Evolutionary conservation across 2,329 filamentous ascomycete species (phyloP).

Genomic region (Aspergillus neoniger): DNA sequence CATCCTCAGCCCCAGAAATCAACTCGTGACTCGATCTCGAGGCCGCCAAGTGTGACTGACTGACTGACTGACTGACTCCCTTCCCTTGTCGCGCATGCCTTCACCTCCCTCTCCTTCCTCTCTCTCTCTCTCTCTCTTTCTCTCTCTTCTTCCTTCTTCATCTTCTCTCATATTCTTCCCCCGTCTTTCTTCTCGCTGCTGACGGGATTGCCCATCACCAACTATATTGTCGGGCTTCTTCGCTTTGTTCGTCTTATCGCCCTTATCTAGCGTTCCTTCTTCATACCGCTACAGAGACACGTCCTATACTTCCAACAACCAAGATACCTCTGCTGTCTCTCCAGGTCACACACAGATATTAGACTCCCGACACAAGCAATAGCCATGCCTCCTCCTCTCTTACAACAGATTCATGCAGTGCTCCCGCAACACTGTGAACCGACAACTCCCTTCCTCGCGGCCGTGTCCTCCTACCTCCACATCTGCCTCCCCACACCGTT

Average conservation of each 20-base stretch:
- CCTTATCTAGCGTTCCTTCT: constrained; percentile 8
- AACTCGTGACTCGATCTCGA: constrained; percentile 14
- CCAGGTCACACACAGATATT: neutral
- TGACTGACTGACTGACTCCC: constrained; percentile 24
- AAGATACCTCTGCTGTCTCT: neutral
- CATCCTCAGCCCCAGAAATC: neutral
- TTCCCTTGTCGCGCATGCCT: neutral
- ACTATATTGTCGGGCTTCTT: neutral
- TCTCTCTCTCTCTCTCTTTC: neutral
- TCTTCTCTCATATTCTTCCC: neutral
- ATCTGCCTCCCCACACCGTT: constrained; percentile 65
- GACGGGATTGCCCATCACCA: neutral
- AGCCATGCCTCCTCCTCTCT: constrained; percentile 35
- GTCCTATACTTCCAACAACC: neutral
- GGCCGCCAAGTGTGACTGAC: constrained; percentile 19
- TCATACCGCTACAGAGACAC: constrained; percentile 5
- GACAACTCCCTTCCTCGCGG: constrained; percentile 57
- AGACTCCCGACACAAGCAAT: neutral
- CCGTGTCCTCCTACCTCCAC: constrained; percentile 61
- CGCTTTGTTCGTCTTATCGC: neutral
- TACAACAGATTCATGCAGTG: constrained; percentile 30
- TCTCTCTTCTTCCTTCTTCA: neutral
- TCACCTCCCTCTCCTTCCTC: neutral
- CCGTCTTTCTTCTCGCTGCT: neutral
- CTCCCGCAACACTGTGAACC: constrained; percentile 64